phyloP scores from a whole-genome alignment of 176 grass and related monocot genomes.

The Elaeis guineensis region DNA sequence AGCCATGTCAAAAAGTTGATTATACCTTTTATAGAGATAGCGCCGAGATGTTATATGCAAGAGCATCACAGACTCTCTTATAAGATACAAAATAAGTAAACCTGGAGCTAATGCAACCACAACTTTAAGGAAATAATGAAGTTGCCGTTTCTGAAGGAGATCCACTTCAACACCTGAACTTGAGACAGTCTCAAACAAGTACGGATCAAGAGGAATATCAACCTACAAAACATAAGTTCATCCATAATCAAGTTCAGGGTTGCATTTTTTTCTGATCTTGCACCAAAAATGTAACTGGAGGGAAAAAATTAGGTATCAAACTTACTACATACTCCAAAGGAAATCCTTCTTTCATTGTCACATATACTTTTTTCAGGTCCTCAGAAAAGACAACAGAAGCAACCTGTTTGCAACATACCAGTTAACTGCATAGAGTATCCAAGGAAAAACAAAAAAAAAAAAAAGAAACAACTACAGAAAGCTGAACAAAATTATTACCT shows the following conservation, averaged over 20 bases:
- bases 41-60: conserved; percentile 24
- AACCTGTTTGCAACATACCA: conserved; percentile 9
- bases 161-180: conserved; percentile 31
- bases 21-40: conserved; percentile 26
- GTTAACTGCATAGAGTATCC: not conserved
- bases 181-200: conserved; percentile 24
- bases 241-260: conserved; percentile 3
- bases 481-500: conserved; percentile 12
- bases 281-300: not conserved
- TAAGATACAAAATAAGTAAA: conserved; percentile 32
- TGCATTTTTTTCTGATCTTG: not conserved
- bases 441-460: too few species aligned
- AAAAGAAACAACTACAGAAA: too few species aligned
- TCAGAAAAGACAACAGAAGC: conserved; percentile 29
- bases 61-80: conserved; percentile 27
- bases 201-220: conserved; percentile 24
- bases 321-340: conserved; percentile 33
- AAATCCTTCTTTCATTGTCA: conserved; percentile 38
- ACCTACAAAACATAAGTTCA: conserved; percentile 16
- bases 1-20: conserved; percentile 27
- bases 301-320: not conserved
- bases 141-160: conserved; percentile 30
- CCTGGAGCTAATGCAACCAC: conserved; percentile 29
- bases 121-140: conserved; percentile 28
- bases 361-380: conserved; percentile 30